These are phyloP conservation scores for Dendrobium catenatum DNA, from an alignment of 106 monocot species.

Conservation along the genomic window DNA sequence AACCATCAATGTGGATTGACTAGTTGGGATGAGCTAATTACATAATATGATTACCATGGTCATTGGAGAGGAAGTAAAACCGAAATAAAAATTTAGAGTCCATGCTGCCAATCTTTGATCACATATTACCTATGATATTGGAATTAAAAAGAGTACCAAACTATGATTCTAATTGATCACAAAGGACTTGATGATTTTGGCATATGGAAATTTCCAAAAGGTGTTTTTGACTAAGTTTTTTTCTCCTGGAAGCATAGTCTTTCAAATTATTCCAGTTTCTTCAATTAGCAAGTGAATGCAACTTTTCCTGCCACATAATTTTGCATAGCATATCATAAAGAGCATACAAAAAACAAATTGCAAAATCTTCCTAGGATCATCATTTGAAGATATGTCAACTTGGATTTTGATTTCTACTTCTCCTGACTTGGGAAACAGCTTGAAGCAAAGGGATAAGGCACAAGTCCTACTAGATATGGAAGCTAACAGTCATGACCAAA, in stretches of 20 bases:
- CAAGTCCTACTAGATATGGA: conserved; percentile 8
- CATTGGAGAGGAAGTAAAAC: too few species aligned
- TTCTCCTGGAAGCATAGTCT: conserved; percentile 37
- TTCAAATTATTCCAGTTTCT: conserved; percentile 53
- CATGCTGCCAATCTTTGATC: too few species aligned
- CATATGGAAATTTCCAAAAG: conserved; percentile 41
- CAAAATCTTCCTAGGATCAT: conserved; percentile 1
- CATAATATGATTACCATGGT: too few species aligned
- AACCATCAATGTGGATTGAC: too few species aligned
- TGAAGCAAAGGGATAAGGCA: conserved; percentile 15
- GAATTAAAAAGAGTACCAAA: too few species aligned
- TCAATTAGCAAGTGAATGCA: conserved; percentile 20
- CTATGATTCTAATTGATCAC: too few species aligned
- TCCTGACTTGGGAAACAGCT: conserved; percentile 17
- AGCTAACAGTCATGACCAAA: too few species aligned
- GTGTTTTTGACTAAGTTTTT: conserved; percentile 33
- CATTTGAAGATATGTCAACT: conserved; percentile 34
- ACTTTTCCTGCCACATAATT: not conserved
- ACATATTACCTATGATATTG: too few species aligned
- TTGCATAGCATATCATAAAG: conserved; percentile 10
- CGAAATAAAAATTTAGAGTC: too few species aligned
- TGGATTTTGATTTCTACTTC: conserved; percentile 54
- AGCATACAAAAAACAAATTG: conserved; percentile 4
- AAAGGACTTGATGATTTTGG: too few species aligned
- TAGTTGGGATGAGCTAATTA: too few species aligned